These are phyloP conservation scores for Psilocybe sp. DNA, from an alignment of 768 basidiomycete species.

Conservation along the genomic window DNA sequence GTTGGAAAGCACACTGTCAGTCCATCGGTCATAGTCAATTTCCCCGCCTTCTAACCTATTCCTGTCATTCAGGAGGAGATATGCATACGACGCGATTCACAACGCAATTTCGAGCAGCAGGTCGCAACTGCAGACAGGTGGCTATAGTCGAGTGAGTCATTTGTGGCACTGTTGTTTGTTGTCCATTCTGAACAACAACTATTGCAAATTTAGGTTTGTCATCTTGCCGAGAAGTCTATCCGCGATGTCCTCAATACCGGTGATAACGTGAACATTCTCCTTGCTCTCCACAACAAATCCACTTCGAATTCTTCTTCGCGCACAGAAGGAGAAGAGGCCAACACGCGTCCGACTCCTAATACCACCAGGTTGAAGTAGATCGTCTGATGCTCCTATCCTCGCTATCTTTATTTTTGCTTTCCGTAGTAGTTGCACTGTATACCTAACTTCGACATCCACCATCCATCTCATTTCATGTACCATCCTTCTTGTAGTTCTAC, in stretches of 20 bases:
- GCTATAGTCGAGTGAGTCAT: constrained; percentile 42
- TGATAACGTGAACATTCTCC: constrained; percentile 64
- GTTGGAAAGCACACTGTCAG: constrained; percentile 72
- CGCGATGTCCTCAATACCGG: constrained; percentile 63
- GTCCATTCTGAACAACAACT: constrained; percentile 4
- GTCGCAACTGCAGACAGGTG: constrained; percentile 54
- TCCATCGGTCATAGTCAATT: constrained; percentile 9
- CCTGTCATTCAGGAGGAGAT: constrained; percentile 51
- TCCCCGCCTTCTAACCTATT: constrained; percentile 4
- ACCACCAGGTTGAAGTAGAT: constrained; percentile 27
- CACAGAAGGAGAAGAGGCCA: constrained; percentile 30
- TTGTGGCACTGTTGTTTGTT: constrained; percentile 2
- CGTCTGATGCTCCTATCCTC: background rate
- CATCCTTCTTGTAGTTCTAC: constrained; percentile 13
- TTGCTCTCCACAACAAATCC: constrained; percentile 53
- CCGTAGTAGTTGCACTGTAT: constrained; percentile 9
- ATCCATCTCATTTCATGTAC: constrained; percentile 14
- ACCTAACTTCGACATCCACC: constrained; percentile 8
- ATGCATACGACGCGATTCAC: constrained; percentile 78
- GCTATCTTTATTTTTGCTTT: constrained; percentile 14
- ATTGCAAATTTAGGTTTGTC: constrained; percentile 49
- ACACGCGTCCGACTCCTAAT: constrained; percentile 33
- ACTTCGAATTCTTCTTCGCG: constrained; percentile 19
- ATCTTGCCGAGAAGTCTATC: constrained; percentile 71
- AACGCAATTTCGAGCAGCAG: constrained; percentile 74